These are phyloP conservation scores for Metschnikowia lachancei DNA, from an alignment of 805 yeast species.

Conservation along the genomic window DNA sequence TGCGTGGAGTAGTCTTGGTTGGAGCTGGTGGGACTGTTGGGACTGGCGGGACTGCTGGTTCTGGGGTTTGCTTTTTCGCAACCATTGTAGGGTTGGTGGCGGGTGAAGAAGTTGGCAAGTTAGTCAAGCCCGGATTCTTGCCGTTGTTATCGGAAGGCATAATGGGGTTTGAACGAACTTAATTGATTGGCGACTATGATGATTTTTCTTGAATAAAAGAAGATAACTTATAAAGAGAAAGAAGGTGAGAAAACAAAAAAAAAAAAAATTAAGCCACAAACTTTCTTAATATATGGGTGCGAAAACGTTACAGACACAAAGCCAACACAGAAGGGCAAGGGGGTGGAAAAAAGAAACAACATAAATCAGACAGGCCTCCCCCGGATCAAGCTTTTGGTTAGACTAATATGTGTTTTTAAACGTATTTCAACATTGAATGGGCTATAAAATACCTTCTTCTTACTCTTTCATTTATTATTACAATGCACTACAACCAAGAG, in stretches of 20 bases:
- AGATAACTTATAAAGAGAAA: neutral
- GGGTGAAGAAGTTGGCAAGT: neutral
- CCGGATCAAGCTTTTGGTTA: no score
- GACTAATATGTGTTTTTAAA: no score
- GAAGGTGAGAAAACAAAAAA: conserved; percentile 1
- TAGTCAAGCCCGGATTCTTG: neutral
- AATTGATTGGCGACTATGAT: neutral
- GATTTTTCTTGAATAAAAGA: neutral
- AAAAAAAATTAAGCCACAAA: neutral
- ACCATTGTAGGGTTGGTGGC: conserved; percentile 2
- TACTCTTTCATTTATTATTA: no score
- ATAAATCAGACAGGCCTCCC: no score
- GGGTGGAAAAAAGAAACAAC: neutral
- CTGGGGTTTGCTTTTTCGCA: conserved; percentile 12
- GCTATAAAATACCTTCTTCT: no score
- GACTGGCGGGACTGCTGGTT: conserved; percentile 1
- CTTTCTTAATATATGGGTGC: conserved; percentile 2
- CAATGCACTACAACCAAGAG: no score
- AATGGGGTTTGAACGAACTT: neutral
- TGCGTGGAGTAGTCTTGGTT: conserved; percentile 3
- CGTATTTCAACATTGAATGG: no score
- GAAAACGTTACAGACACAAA: conserved; percentile 2
- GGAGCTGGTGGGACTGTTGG: no score
- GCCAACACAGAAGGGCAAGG: neutral
- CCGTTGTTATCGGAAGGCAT: conserved; percentile 11